These are phyloP conservation scores for Hypoxylon sp. DNA, from an alignment of 2,329 filamentous ascomycete species.

Conservation along the genomic window DNA sequence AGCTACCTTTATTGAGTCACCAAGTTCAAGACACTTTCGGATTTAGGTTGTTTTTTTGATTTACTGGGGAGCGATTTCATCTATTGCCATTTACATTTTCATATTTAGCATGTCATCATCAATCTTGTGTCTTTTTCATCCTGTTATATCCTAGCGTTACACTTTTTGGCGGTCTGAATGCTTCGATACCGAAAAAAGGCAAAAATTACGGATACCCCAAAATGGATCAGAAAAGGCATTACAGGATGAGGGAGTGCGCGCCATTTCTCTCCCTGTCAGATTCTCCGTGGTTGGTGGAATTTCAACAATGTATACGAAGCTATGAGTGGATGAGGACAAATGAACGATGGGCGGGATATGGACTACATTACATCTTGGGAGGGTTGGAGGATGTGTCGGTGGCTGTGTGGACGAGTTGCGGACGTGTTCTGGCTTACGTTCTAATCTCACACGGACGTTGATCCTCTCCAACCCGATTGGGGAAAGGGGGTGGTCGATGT, in stretches of 20 bases:
- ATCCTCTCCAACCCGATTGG: conserved; percentile 35
- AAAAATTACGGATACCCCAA: conserved; percentile 45
- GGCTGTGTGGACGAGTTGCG: conserved; percentile 37
- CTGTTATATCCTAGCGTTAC: conserved; percentile 33
- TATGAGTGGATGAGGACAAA: conserved; percentile 47
- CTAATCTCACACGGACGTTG: conserved; percentile 45
- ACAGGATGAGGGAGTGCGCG: conserved; percentile 22
- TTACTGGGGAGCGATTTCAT: conserved; percentile 24
- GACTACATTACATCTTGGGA: conserved; percentile 18
- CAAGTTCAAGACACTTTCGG: conserved; percentile 7
- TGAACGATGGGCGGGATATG: conserved; percentile 34
- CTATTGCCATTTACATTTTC: conserved; percentile 39
- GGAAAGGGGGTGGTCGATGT: conserved; percentile 35
- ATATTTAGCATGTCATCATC: conserved; percentile 33
- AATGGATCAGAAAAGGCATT: conserved; percentile 35
- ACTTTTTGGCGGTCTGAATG: conserved; percentile 22
- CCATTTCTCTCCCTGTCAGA: conserved; percentile 38
- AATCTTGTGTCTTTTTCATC: conserved; percentile 26
- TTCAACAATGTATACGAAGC: conserved; percentile 53
- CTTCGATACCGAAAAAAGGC: conserved; percentile 22
- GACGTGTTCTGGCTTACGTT: conserved; percentile 39
- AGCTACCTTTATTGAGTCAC: conserved; percentile 10
- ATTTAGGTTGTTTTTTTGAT: conserved; percentile 19
- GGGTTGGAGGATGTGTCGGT: conserved; percentile 32
- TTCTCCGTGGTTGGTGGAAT: conserved; percentile 42